Percentiles rank a stretch among this genome's conserved stretches.
Conservation (phyloP, 331 rosid genomes). For the Pyrus hybrid region DNA sequence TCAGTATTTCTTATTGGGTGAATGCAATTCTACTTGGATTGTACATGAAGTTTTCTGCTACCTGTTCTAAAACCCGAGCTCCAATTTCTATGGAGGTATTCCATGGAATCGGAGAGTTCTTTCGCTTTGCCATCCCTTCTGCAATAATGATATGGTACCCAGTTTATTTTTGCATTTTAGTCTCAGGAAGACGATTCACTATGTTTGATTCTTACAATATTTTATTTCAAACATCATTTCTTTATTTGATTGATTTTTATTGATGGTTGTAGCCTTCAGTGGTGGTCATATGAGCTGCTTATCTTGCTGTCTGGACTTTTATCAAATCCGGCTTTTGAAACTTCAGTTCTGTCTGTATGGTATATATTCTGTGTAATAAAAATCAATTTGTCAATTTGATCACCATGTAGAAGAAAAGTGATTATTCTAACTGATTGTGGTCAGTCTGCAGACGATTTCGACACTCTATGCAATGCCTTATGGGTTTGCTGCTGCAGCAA, state of each 20-base stretch:
- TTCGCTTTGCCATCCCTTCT: slow-evolving; percentile 59
- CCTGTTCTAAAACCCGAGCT: slow-evolving; percentile 48
- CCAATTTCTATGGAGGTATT: slow-evolving; percentile 53
- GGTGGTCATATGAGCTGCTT: slow-evolving; percentile 66
- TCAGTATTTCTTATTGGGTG: slow-evolving; percentile 64
- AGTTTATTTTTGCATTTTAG: background rate
- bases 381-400: background rate
- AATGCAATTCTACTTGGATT: slow-evolving; percentile 52
- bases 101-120: slow-evolving; percentile 47
- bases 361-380: background rate
- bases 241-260: background rate
- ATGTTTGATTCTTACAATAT: too few relatives aligned
- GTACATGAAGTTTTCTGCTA: slow-evolving; percentile 43
- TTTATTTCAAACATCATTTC: too few relatives aligned
- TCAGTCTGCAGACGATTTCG: slow-evolving; percentile 34
- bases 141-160: slow-evolving; percentile 52
- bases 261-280: slow-evolving; percentile 38
- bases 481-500: slow-evolving; percentile 53
- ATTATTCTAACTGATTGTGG: background rate
- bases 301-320: slow-evolving; percentile 43
- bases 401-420: too few relatives aligned
- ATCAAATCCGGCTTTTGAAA: slow-evolving; percentile 56
- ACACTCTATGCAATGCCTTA: slow-evolving; percentile 55
- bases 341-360: slow-evolving; percentile 60
- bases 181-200: too few relatives aligned